Evolutionary conservation across 2,329 filamentous ascomycete species (phyloP), one percentile per base, ranked within the genome.

Genomic region (Lasiodiplodia citricola): DNA sequence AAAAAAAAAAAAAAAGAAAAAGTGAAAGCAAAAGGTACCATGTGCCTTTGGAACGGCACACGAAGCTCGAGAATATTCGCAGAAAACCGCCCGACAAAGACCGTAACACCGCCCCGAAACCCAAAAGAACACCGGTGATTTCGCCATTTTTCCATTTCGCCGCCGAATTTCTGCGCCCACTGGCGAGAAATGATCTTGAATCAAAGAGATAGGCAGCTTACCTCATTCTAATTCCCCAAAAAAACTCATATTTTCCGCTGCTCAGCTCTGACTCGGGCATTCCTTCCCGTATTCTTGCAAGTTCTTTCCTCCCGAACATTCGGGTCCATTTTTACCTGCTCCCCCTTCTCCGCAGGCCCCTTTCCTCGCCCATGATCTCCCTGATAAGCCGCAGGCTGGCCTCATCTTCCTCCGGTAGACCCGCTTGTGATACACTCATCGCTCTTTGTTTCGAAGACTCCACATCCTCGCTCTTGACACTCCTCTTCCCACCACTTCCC

Each of bases 381-480:
- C 75, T 67, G 16, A 77, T 77, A 11, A 80, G 67, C 51, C 71
- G 74, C 23, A 78, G 54, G 70, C 74, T 77, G 38, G 73, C 73
- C 63, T 73, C 72, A 50, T 78, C 76, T 58, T 75, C 74, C 47
- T 71, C 68, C 11, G 64, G 60, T 37, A 71, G 70, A 14, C 6
- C 75, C 75, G 52, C 57, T 50, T 70, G 73, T 50, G 71, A 70
- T 14, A 73, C 70, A 50, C 71, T 70, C 18, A 74, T 70, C 7
- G 73, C 72, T 7, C 77, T 73, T 2, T 74, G 76, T 50, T 77
- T 79, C 13, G 77, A 75, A 13, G 75, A 76, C 35, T 73, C 75
- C 63, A 72, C 76, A 38, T 72, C 74, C 23, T 71, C 66, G 58
- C 72, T 73, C 44, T 68, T 73, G 50, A 62, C 65, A 47, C 67